phyloP scores from a whole-genome alignment of 306 rosid genomes.

The Vicia faba region DNA sequence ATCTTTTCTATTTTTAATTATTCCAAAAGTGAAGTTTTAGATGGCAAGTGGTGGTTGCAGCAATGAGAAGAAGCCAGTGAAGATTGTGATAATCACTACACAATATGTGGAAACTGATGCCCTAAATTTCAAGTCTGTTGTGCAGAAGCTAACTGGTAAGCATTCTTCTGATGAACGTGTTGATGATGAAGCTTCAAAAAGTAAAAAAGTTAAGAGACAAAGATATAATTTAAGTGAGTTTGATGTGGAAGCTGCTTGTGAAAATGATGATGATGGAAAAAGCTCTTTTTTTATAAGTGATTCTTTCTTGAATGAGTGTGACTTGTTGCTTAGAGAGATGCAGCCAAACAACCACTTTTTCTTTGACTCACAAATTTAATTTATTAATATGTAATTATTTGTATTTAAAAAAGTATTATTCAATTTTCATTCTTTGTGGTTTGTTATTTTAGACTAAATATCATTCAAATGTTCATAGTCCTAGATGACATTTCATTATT shows the following conservation, averaged over 20 bases:
- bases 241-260: not conserved
- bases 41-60: not conserved
- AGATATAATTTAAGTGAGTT: not conserved
- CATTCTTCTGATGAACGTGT: conserved; percentile 36
- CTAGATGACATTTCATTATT: too few relatives aligned
- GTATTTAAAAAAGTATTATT: not conserved
- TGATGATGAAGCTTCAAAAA: not conserved
- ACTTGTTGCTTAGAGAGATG: conserved; percentile 57
- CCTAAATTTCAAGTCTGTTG: conserved; percentile 66
- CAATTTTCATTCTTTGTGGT: not conserved
- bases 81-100: conserved; percentile 70
- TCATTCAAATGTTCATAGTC: too few relatives aligned
- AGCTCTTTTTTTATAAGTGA: conserved; percentile 50
- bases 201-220: not conserved
- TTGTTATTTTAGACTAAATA: not conserved
- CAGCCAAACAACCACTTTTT: conserved; percentile 47
- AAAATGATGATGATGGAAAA: not conserved
- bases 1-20: not conserved
- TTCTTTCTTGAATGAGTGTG: conserved; percentile 65
- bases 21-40: not conserved
- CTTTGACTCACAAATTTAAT: conserved; percentile 1
- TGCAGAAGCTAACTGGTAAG: conserved; percentile 75
- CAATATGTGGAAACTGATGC: conserved; percentile 79
- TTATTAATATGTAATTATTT: not conserved
- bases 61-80: conserved; percentile 33